Percentiles rank a stretch among this genome's conserved stretches.
Conservation (phyloP, 2,329 filamentous ascomycete genomes). For the Colletotrichum shisoi region DNA sequence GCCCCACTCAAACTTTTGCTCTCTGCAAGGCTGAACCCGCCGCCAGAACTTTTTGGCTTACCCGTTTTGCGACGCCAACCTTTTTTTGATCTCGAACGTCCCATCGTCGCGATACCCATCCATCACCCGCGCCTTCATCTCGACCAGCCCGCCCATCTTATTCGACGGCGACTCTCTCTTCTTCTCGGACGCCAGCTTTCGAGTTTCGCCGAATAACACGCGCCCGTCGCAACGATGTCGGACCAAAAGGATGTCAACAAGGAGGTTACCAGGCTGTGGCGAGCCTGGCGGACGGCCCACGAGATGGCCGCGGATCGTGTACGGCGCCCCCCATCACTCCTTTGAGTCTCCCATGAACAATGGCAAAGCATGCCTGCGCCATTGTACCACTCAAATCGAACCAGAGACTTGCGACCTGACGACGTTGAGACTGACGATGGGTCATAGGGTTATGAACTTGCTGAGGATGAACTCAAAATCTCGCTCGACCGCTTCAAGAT, state of each 20-base stretch:
- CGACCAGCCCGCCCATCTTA: neutral
- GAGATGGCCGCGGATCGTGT: slow-evolving; percentile 95
- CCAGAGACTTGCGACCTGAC: neutral
- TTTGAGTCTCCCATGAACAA: neutral
- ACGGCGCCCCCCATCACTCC: slow-evolving; percentile 49
- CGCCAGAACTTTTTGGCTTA: slow-evolving; percentile 37
- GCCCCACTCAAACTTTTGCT: slow-evolving; percentile 35
- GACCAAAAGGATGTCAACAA: slow-evolving; percentile 60
- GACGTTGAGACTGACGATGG: slow-evolving; percentile 39
- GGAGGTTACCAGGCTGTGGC: slow-evolving; percentile 78
- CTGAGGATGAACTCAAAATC: slow-evolving; percentile 88
- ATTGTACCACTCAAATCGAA: neutral
- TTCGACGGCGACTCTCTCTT: slow-evolving; percentile 6
- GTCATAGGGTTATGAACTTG: slow-evolving; percentile 85
- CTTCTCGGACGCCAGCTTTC: neutral
- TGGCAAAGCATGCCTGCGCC: too few relatives aligned
- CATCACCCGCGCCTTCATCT: slow-evolving; percentile 10
- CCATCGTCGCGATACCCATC: slow-evolving; percentile 7
- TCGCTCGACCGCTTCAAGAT: slow-evolving; percentile 80
- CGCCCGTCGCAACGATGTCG: slow-evolving; percentile 48
- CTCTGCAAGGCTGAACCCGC: slow-evolving; percentile 35
- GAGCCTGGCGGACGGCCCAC: slow-evolving; percentile 89
- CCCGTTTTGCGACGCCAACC: slow-evolving; percentile 32
- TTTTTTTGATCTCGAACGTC: slow-evolving; percentile 25
- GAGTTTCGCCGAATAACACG: neutral